Percentiles rank a stretch among this genome's conserved stretches.
Conservation (phyloP, 2,329 filamentous ascomycete species). For the Botryotinia calthae region DNA sequence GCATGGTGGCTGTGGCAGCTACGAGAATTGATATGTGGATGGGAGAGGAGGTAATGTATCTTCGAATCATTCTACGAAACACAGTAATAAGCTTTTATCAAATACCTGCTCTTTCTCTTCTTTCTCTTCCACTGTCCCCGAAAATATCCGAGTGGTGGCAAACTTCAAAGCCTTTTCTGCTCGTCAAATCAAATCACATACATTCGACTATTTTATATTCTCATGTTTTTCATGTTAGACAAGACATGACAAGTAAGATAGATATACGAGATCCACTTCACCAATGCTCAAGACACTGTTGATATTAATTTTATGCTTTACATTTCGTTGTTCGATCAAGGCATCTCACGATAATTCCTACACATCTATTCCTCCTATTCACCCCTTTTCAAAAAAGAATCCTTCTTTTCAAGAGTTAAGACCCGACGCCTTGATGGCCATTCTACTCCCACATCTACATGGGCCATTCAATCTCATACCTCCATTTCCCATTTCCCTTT, state of each 20-base stretch:
- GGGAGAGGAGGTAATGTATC: background rate
- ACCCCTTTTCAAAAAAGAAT: background rate
- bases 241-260: background rate
- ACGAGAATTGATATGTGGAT: background rate
- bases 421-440: background rate
- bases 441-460: background rate
- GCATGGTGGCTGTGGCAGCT: background rate
- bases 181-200: background rate
- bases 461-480: background rate
- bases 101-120: background rate
- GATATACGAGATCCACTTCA: background rate
- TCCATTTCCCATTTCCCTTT: background rate
- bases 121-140: background rate
- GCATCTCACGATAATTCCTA: background rate
- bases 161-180: background rate
- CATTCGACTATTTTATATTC: background rate
- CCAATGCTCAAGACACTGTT: background rate
- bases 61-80: background rate
- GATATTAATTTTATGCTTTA: background rate
- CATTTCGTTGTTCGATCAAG: background rate
- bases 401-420: background rate
- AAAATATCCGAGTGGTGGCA: conserved; percentile 9
- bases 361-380: background rate
- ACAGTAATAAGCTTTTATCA: background rate
- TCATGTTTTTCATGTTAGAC: background rate